Evolutionary conservation across 345 rosid genomes (phyloP), one percentile per base, ranked within the genome.

Genomic region (Salix arbutifolia): DNA sequence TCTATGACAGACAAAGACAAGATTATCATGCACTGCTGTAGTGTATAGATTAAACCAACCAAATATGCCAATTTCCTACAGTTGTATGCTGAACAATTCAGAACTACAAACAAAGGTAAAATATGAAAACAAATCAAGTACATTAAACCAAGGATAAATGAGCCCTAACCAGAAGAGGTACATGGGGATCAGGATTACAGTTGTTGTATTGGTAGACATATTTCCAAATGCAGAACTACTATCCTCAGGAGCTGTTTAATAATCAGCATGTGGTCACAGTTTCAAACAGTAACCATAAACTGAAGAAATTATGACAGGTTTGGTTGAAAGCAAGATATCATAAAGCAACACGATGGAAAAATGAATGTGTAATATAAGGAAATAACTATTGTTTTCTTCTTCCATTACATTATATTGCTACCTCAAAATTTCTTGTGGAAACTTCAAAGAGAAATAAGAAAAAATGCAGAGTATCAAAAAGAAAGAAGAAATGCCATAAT

Each of bases 1-100:
- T 80, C 73, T 53, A 42, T 18, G 72, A 79, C 72, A 79, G 46
- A 38, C 8, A 61, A 25, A 42, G 5, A 31, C 18, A 40, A 31
- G 76, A 69, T 69, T 53, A 21, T 72, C 19, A 46, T 74, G 58
- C 33, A 50, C 46, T 62, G 31, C 11, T 48, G 21, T 37, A n/a
- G 12, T 44, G 58, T 67, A 46, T 40, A 74, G 64, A 50, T 58
- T 38, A 60, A 18, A 30, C 53, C 64, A 10, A 56, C 42, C 75
- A 76, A n/a, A 38, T 14, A 16, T 48, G 62, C 62, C 53, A 26
- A 10, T 25, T 17, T 9, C n/a, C 17, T 70, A 68, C 7, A 28
- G 18, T 26, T 17, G 23, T 35, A 66, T 17, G 40, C 21, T 33
- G 40, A 66, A 21, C 21, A 33, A 37, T 33, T 66, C 46, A 66